Evolutionary conservation across 1,139 yeast genomes (phyloP).

Genomic region (Yamadazyma friedrichii): DNA sequence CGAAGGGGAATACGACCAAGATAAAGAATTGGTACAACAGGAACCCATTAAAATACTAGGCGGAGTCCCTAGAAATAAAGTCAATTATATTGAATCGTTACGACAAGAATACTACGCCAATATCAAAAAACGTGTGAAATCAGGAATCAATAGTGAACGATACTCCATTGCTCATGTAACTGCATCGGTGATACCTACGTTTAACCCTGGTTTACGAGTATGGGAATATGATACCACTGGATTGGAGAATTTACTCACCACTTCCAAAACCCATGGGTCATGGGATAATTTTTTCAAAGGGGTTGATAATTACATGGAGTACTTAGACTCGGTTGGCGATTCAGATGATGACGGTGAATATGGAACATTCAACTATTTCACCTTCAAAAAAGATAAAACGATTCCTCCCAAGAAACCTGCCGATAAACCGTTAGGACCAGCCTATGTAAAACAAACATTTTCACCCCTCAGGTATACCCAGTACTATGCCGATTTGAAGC

Average conservation of each 20-base stretch:
- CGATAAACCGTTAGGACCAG: conserved; percentile 65
- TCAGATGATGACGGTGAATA: conserved; percentile 17
- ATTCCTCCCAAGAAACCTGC: conserved; percentile 66
- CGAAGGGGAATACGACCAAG: conserved; percentile 6
- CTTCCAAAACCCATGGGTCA: conserved; percentile 25
- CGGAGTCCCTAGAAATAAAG: conserved; percentile 68
- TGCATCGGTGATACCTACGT: conserved; percentile 82
- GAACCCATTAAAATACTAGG: conserved; percentile 38
- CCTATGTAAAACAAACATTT: conserved; percentile 64
- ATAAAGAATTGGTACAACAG: conserved; percentile 16
- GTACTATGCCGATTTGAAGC: conserved; percentile 62
- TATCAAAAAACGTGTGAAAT: conserved; percentile 41
- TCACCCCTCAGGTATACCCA: conserved; percentile 74
- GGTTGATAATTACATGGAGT: conserved; percentile 33
- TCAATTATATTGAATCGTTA: conserved; percentile 55
- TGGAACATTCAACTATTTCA: conserved; percentile 11
- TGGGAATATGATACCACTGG: conserved; percentile 82
- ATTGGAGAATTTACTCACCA: conserved; percentile 19
- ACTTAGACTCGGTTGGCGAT: conserved; percentile 19
- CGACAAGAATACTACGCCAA: conserved; percentile 52
- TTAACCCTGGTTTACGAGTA: conserved; percentile 76
- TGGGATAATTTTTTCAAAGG: conserved; percentile 59
- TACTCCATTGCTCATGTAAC: conserved; percentile 70
- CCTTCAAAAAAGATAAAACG: conserved; percentile 52
- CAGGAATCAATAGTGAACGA: conserved; percentile 52